Conservation (phyloP, 441 rosid genomes). For the Aquilaria agallochum region DNA sequence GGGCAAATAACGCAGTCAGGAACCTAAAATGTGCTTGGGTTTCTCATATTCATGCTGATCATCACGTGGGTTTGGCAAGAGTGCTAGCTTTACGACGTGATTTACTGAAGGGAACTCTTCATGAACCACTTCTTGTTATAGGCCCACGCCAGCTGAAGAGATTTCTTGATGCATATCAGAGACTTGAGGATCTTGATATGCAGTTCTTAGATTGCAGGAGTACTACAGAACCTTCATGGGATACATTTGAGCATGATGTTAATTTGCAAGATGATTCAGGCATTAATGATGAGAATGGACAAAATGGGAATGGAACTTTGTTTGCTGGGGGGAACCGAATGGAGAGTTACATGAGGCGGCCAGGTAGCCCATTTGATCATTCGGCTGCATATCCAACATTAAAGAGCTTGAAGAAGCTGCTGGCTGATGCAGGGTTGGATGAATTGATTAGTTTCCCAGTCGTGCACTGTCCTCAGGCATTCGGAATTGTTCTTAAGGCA, state of each 20-base stretch:
- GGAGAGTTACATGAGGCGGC: slow-evolving; percentile 70
- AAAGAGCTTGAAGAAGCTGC: slow-evolving; percentile 54
- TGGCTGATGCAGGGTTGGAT: slow-evolving; percentile 59
- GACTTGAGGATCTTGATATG: slow-evolving; percentile 89
- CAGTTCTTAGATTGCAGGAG: slow-evolving; percentile 81
- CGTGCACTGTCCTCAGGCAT: slow-evolving; percentile 92
- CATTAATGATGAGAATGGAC: slow-evolving; percentile 4
- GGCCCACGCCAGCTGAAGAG: slow-evolving; percentile 79
- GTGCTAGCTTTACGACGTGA: slow-evolving; percentile 75
- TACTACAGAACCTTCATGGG: slow-evolving; percentile 61
- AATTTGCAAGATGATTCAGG: slow-evolving; percentile 20
- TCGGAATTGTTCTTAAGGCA: slow-evolving; percentile 68
- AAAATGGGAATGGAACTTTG: slow-evolving; percentile 33
- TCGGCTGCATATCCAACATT: slow-evolving; percentile 33
- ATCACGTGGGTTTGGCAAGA: slow-evolving; percentile 84
- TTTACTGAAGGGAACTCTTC: slow-evolving; percentile 55
- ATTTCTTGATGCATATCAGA: slow-evolving; percentile 87
- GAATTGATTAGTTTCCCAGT: slow-evolving; percentile 83
- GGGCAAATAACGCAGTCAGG: slow-evolving; percentile 65
- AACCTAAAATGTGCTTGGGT: slow-evolving; percentile 80
- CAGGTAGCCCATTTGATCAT: slow-evolving; percentile 45
- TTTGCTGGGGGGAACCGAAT: slow-evolving; percentile 58
- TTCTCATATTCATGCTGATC: slow-evolving; percentile 97
- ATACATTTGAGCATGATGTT: slow-evolving; percentile 30
- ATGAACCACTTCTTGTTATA: slow-evolving; percentile 74